Conservation (phyloP, 2,329 filamentous ascomycete genomes). For the Simplicillium aogashimaense region DNA sequence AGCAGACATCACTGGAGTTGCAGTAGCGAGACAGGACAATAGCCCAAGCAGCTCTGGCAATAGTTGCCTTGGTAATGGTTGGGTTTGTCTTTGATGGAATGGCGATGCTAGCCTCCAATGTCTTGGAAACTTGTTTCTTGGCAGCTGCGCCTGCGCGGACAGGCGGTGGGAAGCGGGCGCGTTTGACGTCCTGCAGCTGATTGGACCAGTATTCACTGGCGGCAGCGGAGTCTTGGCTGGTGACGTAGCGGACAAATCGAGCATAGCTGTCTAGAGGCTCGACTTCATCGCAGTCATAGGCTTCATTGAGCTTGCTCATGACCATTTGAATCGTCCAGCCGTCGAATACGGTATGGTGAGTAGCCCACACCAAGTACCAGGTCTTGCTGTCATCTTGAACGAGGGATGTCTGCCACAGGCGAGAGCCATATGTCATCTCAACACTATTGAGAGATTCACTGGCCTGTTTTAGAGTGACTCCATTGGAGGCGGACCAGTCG, state of each 20-base stretch:
- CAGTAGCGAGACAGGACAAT: background rate
- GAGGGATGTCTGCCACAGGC: background rate
- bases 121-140: background rate
- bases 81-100: background rate
- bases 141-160: background rate
- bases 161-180: slow-evolving; percentile 3
- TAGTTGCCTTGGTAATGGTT: background rate
- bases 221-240: background rate
- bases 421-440: background rate
- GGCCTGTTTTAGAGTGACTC: background rate
- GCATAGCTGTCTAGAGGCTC: background rate
- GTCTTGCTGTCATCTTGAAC: background rate
- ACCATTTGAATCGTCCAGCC: slow-evolving; percentile 2
- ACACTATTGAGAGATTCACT: background rate
- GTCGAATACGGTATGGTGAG: slow-evolving; percentile 3
- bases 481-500: background rate
- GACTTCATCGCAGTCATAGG: background rate
- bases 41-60: background rate
- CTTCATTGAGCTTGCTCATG: slow-evolving; percentile 2
- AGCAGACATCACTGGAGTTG: background rate
- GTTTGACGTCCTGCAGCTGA: slow-evolving; percentile 2
- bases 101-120: background rate
- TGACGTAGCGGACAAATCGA: slow-evolving; percentile 7
- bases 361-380: slow-evolving; percentile 1
- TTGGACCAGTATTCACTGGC: slow-evolving; percentile 6